Conservation (phyloP, 495 filamentous ascomycete species). For the Bryoglossum gracile region DNA sequence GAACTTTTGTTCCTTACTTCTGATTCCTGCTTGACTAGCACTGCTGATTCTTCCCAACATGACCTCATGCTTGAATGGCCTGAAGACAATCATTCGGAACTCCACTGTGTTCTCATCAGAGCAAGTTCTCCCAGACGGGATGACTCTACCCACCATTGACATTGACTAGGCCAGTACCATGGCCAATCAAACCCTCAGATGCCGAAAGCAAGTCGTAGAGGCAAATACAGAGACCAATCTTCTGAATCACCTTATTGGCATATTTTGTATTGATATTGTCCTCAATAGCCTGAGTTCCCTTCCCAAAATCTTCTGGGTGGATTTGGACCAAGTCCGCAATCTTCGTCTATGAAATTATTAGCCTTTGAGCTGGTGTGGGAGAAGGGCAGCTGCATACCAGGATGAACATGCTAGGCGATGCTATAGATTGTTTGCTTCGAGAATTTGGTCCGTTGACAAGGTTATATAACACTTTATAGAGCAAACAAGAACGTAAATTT, state of each 20-base stretch:
- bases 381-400: constrained; percentile 34
- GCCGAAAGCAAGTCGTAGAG: constrained; percentile 79
- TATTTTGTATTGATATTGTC: constrained; percentile 96
- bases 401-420: constrained; percentile 45
- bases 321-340: constrained; percentile 91
- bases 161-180: constrained; percentile 81
- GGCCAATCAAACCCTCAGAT: constrained; percentile 87
- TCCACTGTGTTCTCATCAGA: constrained; percentile 53
- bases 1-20: constrained; percentile 43
- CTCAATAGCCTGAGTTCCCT: constrained; percentile 75
- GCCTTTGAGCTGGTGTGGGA: neutral
- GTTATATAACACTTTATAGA: too few species aligned
- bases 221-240: constrained; percentile 86
- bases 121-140: constrained; percentile 3
- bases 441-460: too few species aligned
- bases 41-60: constrained; percentile 71
- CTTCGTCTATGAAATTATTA: constrained; percentile 53
- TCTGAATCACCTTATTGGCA: constrained; percentile 75
- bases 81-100: constrained; percentile 88
- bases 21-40: constrained; percentile 64
- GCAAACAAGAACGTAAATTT: too few species aligned
- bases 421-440: neutral
- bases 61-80: constrained; percentile 89
- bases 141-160: constrained; percentile 63
- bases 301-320: constrained; percentile 74